Evolutionary conservation across 208 protist genomes (phyloP).

Genomic region (Balamuthia mandrillaris): DNA sequence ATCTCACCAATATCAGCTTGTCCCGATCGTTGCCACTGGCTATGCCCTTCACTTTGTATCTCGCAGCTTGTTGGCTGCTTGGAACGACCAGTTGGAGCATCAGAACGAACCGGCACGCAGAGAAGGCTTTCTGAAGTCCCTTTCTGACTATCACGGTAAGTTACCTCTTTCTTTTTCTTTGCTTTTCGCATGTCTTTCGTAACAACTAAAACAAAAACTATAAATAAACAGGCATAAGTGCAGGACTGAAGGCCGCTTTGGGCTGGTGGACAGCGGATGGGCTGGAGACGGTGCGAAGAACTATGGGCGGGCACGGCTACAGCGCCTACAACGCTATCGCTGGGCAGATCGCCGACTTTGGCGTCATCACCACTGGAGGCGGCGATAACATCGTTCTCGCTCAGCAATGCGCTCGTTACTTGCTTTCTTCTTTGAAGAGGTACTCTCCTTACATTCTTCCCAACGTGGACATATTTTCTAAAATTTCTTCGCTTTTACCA

Average conservation of each 20-base stretch:
- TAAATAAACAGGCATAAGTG: background rate
- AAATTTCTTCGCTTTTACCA: background rate
- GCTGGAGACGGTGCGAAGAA: background rate
- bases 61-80: background rate
- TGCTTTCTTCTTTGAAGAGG: background rate
- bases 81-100: background rate
- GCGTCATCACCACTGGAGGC: background rate
- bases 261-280: background rate
- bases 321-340: background rate
- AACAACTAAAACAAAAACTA: background rate
- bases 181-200: background rate
- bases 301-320: slow-evolving; percentile 3
- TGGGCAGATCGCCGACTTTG: background rate
- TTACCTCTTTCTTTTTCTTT: background rate
- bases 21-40: background rate
- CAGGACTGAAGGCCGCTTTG: background rate
- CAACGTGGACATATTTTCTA: background rate
- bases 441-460: no score
- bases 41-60: background rate
- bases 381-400: slow-evolving; percentile 13
- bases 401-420: background rate
- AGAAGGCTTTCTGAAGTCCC: background rate
- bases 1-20: slow-evolving; percentile 8
- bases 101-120: background rate
- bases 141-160: background rate